Base-by-base conservation (phyloP, 192 early-diverging fungal genomes). In the Linderina pennispora region DNA sequence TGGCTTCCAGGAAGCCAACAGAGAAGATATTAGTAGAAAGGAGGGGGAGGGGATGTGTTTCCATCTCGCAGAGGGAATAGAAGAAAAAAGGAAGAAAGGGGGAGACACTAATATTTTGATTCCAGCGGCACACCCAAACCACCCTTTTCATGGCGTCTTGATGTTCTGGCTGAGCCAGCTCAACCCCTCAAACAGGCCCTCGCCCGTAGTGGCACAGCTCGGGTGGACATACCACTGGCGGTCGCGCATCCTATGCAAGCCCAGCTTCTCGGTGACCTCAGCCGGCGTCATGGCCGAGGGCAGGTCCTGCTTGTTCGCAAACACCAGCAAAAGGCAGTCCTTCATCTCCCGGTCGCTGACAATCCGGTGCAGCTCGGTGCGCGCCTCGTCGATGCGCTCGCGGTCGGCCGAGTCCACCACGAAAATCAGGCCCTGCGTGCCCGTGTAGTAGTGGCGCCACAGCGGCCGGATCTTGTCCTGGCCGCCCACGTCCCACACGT, bases 171-270 rank as follows among this genome's bases (percentile, higher is more conserved):
- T 87, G 71, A 89, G 63, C 88, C 88, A 91, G 65, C 83, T 88
- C 44, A 91, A 71, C 28, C 87, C 88, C 58, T 91, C 87, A 67
- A 85, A 83, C 35, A 91, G 69, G 33, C 88, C 88, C 48, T 91
- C 88, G 14, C 88, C 88, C 4, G 84, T 84, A 5, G 82, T 83
- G 1, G 87, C 88, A 47, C 88, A 91, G 16, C 84, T 86, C 28
- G 88, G 88, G 50, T 87, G 85, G 39, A 91, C 87, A 53, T 92
- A 95, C 96, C 96, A 99, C 41, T 82, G 80, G 48, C 94, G 72
- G 24, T 89, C 90, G 44, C 84, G 81, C 81, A 99, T 83, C 40
- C 79, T 76, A 40, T 87, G 80, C 48, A 99, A 62, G 5, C 90
- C 92, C 26, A 99, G 71, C 43, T 79, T 79, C 57, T 97, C 93